These are phyloP conservation scores for Fragilaria radians DNA, from an alignment of 108 stramenopile genomes.

Conservation along the genomic window DNA sequence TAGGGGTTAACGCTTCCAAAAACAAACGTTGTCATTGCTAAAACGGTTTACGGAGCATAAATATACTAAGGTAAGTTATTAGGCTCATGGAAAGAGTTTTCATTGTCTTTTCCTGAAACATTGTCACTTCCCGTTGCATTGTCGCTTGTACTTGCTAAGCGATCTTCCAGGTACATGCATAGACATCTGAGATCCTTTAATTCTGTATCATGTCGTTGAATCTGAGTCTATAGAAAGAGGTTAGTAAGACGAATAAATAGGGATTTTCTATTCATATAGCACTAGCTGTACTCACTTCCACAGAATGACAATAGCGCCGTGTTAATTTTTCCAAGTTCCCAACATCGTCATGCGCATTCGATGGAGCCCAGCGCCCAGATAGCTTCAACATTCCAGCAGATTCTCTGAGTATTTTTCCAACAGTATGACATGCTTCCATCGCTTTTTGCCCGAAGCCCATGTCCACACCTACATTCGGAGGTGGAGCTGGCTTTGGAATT, in stretches of 20 bases:
- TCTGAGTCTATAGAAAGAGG: background rate
- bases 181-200: background rate
- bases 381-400: slow-evolving; percentile 60
- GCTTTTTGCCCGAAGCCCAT: slow-evolving; percentile 4
- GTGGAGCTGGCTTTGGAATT: background rate
- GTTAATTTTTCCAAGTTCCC: slow-evolving; percentile 53
- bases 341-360: slow-evolving; percentile 1
- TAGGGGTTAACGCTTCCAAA: no score
- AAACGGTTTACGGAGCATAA: no score
- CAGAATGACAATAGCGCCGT: slow-evolving; percentile 59
- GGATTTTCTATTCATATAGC: no score
- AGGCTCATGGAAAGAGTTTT: no score
- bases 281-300: slow-evolving; percentile 31
- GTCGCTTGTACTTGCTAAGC: background rate
- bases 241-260: no score
- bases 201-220: background rate
- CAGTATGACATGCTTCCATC: slow-evolving; percentile 27
- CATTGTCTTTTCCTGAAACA: no score
- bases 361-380: slow-evolving; percentile 45
- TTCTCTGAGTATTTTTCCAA: slow-evolving; percentile 40
- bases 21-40: background rate
- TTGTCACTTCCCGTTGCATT: no score
- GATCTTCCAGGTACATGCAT: background rate
- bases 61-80: no score
- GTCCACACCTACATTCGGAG: slow-evolving; percentile 6